Evolutionary conservation across 1,139 yeast genomes (phyloP), one percentile per base, ranked within the genome.

Genomic region (Sugiyamaella japonica): DNA sequence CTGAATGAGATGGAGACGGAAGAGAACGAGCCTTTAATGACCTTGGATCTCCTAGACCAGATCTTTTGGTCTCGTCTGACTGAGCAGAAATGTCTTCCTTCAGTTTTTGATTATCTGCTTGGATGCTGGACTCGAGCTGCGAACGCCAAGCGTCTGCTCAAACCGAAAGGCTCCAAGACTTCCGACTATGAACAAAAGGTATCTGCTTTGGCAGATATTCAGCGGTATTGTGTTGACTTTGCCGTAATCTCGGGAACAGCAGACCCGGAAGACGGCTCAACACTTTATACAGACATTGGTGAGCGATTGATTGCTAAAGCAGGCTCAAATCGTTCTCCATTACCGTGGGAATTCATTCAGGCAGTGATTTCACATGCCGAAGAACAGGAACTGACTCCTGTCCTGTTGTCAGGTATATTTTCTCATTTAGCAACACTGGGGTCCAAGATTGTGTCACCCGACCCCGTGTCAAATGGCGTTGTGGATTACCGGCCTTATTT

Each of bases 311-410:
- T 64, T 6, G 52, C 57, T 20, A 58, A 55, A 52, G 58, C 56
- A n/a, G 41, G 46, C 16, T 53, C 60, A 1, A 51, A 50, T 20
- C 48, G 56, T 13, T 42, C 59, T 9, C 52, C 60, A 2, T 39
- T 66, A 10, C 68, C 72, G 59, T 72, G 79, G 53, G 81, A 81
- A 29, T 87, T 84, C 61, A 67, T 89, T 56, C 69, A 76, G 6
- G 86, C 84, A 44, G 75, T 89, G 38, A 71, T 86, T 20, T 70
- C 75, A 37, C 76, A 83, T 53, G 80, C 90, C 20, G 74, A 78
- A 25, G 87, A 84, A 54, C 91, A 88, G 63, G 95, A 83, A 1
- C 73, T 82, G 0, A 66, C 86, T 15, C 16, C 48, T 2, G 42
- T 36, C n/a, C 47, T 49, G 2, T 34, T 49, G 10, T 13, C 48